These are phyloP conservation scores for Ceratobasidium theobromae DNA, from an alignment of 1,284 basidiomycete species.

Conservation along the genomic window DNA sequence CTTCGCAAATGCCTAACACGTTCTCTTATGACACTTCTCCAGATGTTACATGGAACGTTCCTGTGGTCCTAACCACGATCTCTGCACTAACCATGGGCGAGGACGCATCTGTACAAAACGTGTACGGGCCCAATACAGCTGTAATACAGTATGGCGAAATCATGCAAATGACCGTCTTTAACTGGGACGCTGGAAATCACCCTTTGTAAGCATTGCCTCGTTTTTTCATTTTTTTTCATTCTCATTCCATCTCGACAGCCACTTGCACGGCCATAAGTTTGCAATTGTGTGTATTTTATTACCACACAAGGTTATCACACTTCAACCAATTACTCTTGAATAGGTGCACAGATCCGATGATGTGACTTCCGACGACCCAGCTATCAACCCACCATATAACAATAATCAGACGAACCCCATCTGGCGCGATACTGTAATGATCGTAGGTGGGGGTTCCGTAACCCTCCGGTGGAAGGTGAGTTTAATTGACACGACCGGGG, in stretches of 20 bases:
- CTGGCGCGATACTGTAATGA: conserved; percentile 75
- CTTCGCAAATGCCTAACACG: not conserved
- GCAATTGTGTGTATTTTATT: conserved; percentile 57
- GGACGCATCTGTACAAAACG: conserved; percentile 64
- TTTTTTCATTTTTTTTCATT: not conserved
- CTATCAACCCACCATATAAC: conserved; percentile 76
- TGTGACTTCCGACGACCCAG: conserved; percentile 74
- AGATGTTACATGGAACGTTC: conserved; percentile 45
- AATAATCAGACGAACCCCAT: conserved; percentile 82
- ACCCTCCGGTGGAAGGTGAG: conserved; percentile 53
- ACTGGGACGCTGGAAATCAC: conserved; percentile 74
- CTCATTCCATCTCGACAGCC: conserved; percentile 48
- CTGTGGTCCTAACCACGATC: conserved; percentile 70
- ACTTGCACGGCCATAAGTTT: conserved; percentile 80
- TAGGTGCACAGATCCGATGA: conserved; percentile 60
- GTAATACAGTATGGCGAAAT: conserved; percentile 74
- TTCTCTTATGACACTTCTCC: not conserved
- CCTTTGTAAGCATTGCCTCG: conserved; percentile 64
- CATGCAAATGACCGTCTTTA: conserved; percentile 79
- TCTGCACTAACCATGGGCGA: conserved; percentile 73
- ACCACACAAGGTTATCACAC: not conserved
- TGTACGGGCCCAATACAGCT: conserved; percentile 77
- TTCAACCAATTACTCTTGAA: not conserved
- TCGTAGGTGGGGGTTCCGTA: conserved; percentile 60
- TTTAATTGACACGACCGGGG: not conserved